Conservation (phyloP, 805 yeast genomes). For the Starmerella asiatica region DNA sequence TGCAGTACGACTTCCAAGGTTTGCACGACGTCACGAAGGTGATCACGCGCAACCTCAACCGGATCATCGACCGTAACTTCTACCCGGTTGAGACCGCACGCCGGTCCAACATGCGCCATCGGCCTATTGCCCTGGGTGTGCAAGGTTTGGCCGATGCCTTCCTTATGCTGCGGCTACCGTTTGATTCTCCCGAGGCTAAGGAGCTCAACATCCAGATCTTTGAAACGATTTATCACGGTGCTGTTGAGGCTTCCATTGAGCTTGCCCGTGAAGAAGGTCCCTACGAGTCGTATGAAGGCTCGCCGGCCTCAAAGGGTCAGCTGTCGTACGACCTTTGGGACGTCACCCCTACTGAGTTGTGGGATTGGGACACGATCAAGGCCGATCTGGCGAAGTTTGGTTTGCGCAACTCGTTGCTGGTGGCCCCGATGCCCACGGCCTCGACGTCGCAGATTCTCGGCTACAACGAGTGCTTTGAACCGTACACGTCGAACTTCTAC, state of each 20-base stretch:
- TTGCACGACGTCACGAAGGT: slow-evolving; percentile 69
- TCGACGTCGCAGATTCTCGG: slow-evolving; percentile 94
- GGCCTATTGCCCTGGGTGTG: slow-evolving; percentile 97
- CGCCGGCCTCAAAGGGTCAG: slow-evolving; percentile 78
- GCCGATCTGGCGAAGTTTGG: slow-evolving; percentile 48
- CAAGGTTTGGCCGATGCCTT: slow-evolving; percentile 91
- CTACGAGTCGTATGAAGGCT: slow-evolving; percentile 63
- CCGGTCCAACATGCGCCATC: slow-evolving; percentile 60
- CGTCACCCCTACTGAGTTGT: slow-evolving; percentile 59
- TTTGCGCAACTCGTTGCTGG: slow-evolving; percentile 59
- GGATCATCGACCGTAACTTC: slow-evolving; percentile 67
- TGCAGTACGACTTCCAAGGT: slow-evolving; percentile 54
- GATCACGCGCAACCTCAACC: slow-evolving; percentile 63
- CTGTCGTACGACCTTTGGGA: slow-evolving; percentile 85
- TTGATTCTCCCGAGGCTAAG: slow-evolving; percentile 70
- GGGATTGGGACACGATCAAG: slow-evolving; percentile 76
- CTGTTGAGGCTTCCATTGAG: slow-evolving; percentile 76
- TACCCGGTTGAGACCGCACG: slow-evolving; percentile 75
- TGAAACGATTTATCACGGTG: slow-evolving; percentile 92
- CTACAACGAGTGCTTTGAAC: slow-evolving; percentile 90
- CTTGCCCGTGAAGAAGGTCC: slow-evolving; percentile 56
- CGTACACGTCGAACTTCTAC: slow-evolving; percentile 84
- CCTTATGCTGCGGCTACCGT: slow-evolving; percentile 66
- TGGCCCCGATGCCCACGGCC: slow-evolving; percentile 96
- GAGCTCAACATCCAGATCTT: slow-evolving; percentile 69